Evolutionary conservation across 306 rosid genomes (phyloP).

Genomic region (Medicago arabica): DNA sequence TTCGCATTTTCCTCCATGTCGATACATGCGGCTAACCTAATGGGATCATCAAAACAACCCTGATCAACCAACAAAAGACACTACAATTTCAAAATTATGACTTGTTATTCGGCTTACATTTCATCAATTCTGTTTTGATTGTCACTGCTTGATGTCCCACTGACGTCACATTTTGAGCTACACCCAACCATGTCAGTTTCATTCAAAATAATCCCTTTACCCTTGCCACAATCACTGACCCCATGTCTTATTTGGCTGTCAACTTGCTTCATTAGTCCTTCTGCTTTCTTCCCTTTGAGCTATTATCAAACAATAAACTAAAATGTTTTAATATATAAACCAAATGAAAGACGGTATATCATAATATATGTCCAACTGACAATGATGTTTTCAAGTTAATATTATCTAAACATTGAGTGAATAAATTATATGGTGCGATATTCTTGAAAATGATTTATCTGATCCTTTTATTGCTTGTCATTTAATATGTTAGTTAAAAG

Average conservation of each 20-base stretch:
- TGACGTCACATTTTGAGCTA: constrained; percentile 43
- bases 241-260: constrained; percentile 38
- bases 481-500: constrained; percentile 15
- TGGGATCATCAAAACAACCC: constrained; percentile 33
- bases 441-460: background rate
- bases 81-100: constrained; percentile 16
- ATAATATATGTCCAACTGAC: background rate
- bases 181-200: constrained; percentile 41
- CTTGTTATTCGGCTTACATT: constrained; percentile 48
- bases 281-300: constrained; percentile 56
- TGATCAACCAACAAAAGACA: constrained; percentile 32
- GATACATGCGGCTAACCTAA: constrained; percentile 59
- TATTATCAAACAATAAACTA: constrained; percentile 41
- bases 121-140: constrained; percentile 50
- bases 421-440: no score
- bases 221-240: constrained; percentile 44
- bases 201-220: constrained; percentile 44
- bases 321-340: constrained; percentile 19
- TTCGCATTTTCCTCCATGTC: constrained; percentile 46
- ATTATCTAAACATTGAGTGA: background rate
- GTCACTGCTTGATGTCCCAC: constrained; percentile 29
- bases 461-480: constrained; percentile 31
- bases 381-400: constrained; percentile 27
- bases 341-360: constrained; percentile 28
- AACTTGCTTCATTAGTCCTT: constrained; percentile 41